phyloP scores from a whole-genome alignment of 2,329 filamentous ascomycete genomes.

The Fusarium goolgardi region DNA sequence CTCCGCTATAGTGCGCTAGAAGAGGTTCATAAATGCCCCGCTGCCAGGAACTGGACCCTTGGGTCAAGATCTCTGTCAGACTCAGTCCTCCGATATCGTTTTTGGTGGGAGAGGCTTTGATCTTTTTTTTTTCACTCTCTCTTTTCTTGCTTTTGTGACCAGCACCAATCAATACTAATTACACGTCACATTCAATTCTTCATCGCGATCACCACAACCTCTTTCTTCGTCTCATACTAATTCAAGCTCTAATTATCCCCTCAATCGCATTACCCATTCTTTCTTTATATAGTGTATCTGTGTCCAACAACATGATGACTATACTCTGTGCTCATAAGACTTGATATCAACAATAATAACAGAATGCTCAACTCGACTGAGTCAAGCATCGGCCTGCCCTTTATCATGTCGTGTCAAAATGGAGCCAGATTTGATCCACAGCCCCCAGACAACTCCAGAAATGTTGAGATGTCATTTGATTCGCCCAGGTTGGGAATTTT shows the following conservation, averaged over 20 bases:
- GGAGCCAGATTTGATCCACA: constrained; percentile 17
- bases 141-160: constrained; percentile 18
- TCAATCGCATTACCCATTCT: not conserved
- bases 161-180: constrained; percentile 34
- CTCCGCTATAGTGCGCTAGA: constrained; percentile 15
- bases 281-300: too few species aligned
- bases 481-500: constrained; percentile 7
- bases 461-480: constrained; percentile 36
- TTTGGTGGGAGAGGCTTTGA: constrained; percentile 9
- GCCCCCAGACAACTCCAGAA: constrained; percentile 24
- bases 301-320: not conserved
- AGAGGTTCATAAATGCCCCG: constrained; percentile 17
- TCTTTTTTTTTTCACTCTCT: not conserved
- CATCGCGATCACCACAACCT: not conserved
- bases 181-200: constrained; percentile 11
- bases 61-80: constrained; percentile 14
- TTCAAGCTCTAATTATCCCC: not conserved
- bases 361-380: constrained; percentile 6
- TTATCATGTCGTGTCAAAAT: constrained; percentile 29
- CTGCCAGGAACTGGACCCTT: constrained; percentile 37
- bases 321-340: not conserved
- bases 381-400: constrained; percentile 20
- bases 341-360: not conserved
- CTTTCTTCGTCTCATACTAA: not conserved
- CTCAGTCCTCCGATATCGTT: constrained; percentile 39